phyloP scores from a whole-genome alignment of 192 early-diverging fungal species.

The Umbelopsis ramanniana region DNA sequence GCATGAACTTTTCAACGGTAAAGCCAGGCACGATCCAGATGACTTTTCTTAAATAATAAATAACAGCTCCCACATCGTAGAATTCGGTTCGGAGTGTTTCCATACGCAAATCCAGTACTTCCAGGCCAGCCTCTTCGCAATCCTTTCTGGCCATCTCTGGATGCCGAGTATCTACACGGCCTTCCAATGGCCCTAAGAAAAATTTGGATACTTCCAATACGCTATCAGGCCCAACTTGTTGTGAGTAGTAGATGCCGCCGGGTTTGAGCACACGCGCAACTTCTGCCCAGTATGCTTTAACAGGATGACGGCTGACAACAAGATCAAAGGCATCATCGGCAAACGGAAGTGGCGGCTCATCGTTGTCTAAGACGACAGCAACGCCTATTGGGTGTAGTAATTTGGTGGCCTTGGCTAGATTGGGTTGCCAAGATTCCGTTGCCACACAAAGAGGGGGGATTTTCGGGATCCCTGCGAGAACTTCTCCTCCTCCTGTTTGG shows the following conservation, averaged over 20 bases:
- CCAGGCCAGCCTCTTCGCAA: constrained; percentile 24
- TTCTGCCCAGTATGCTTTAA: constrained; percentile 27
- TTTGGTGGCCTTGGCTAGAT: constrained; percentile 31
- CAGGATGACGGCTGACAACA: constrained; percentile 32
- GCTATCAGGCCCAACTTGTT: constrained; percentile 38
- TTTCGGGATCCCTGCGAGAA: constrained; percentile 27
- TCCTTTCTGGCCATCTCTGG: constrained; percentile 27
- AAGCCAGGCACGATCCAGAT: constrained; percentile 38
- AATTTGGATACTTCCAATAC: constrained; percentile 30
- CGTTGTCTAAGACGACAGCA: constrained; percentile 23
- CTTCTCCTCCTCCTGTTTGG: constrained; percentile 36
- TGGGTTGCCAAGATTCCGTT: constrained; percentile 39
- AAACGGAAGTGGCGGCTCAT: constrained; percentile 29
- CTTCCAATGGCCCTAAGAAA: constrained; percentile 31
- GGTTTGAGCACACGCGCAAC: constrained; percentile 29
- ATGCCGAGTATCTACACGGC: constrained; percentile 13
- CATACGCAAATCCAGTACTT: constrained; percentile 19
- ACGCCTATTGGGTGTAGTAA: constrained; percentile 28
- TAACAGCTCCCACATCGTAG: constrained; percentile 40
- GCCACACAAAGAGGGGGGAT: constrained; percentile 27
- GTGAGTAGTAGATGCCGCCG: constrained; percentile 33
- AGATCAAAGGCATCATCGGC: constrained; percentile 37
- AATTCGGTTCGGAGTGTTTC: constrained; percentile 33
- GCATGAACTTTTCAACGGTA: constrained; percentile 37
- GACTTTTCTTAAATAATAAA: constrained; percentile 34